Evolutionary conservation across 1,139 yeast species (phyloP), one percentile per base, ranked within the genome.

Genomic region (Geotrichum phurueaensis): DNA sequence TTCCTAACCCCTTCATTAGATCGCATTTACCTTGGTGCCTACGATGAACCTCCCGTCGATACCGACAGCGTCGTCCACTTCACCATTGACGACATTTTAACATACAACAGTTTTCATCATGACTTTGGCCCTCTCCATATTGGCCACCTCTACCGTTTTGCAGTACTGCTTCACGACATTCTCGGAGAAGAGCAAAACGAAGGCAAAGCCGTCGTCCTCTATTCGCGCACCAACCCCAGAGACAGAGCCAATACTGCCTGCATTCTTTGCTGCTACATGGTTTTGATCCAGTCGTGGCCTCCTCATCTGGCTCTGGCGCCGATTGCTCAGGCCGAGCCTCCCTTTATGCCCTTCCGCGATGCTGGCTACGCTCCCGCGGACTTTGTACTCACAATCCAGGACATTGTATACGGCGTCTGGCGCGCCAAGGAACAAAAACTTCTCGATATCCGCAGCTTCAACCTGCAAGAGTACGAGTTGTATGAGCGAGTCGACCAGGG

Each of bases 301-400:
- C 99, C 99, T 0, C 99, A 94, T 73, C 94, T 94, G 73, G 99
- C 94, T 0, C 78, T 94, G 65, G 97, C 96, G 65, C 99, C 99
- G 0, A 83, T 94, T 60, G 85, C 96, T 2, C 98, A 94, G 72
- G 84, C 87, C 3, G 94, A 88, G 57, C 97, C 97, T 0, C 97
- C 99, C 2, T 86, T 92, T 68, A 92, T 88, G 86, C 87, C 94
- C 0, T 94, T 92, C 73, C 81, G 99, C 72, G 99, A 94, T 73
- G 99, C 99, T 0, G 99, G 99, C 1, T 94, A 94, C 73, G 89
- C 97, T 4, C 87, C 86, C 62, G 97, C 98, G 0, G 99, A 94
- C 73, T 94, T 89, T 71, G 96, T 88, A 70, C 84, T 94, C 65
- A 84, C 96, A 13, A 89, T 94, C 65, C 99, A 94, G 73, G 99